A percentile compares a stretch with the other conserved stretches of the same genome.
Conservation (phyloP, 1,284 basidiomycete genomes). For the Tylopilus sp. region DNA sequence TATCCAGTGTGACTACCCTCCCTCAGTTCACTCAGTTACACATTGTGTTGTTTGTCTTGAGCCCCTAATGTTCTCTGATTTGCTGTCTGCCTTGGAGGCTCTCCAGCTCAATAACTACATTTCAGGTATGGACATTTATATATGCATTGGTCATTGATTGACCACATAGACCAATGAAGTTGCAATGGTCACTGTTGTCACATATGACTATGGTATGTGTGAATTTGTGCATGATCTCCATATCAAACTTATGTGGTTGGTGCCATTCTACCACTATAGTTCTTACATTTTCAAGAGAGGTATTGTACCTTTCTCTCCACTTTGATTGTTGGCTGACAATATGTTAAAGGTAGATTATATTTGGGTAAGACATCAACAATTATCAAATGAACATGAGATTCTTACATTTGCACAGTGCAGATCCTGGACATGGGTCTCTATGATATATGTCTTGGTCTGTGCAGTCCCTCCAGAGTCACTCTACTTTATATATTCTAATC, state of each 20-base stretch:
- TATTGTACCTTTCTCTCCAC: not conserved
- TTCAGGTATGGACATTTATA: not conserved
- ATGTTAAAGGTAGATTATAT: constrained; percentile 17
- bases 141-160: not conserved
- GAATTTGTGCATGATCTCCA: not conserved
- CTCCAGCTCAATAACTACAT: not conserved
- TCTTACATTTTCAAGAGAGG: constrained; percentile 1
- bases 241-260: not conserved
- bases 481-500: not conserved
- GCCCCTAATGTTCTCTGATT: not conserved
- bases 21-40: too few relatives aligned
- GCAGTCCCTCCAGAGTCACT: not conserved
- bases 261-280: not conserved
- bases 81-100: not conserved
- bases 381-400: too few relatives aligned
- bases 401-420: constrained; percentile 1
- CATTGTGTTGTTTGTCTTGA: not conserved
- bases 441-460: constrained; percentile 13
- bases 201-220: not conserved
- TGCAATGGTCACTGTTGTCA: not conserved
- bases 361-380: constrained; percentile 4
- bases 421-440: constrained; percentile 12
- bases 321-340: not conserved
- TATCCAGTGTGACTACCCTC: too few relatives aligned
- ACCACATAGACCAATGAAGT: not conserved